Conservation (phyloP, 2,329 filamentous ascomycete species). For the Talaromyces sp. region DNA sequence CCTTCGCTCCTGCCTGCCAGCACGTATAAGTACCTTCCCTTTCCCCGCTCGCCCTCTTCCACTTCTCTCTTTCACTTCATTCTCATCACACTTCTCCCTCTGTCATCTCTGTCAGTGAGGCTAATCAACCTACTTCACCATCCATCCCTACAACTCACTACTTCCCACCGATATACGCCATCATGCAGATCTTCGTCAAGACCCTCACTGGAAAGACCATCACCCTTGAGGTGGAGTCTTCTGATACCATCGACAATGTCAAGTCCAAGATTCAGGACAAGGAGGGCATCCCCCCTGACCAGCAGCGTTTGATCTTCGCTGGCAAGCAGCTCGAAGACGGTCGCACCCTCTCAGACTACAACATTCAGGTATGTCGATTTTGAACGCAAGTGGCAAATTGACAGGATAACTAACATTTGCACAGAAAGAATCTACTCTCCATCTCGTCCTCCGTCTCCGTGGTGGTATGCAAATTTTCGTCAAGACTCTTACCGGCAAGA, state of each 20-base stretch:
- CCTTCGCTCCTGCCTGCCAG: slow-evolving; percentile 28
- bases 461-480: slow-evolving; percentile 66
- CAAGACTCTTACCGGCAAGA: slow-evolving; percentile 95
- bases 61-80: neutral
- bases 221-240: slow-evolving; percentile 50
- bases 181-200: slow-evolving; percentile 98
- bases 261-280: slow-evolving; percentile 61
- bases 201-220: slow-evolving; percentile 66
- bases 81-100: neutral
- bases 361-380: slow-evolving; percentile 39
- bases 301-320: slow-evolving; percentile 58
- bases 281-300: slow-evolving; percentile 58
- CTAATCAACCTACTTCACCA: neutral
- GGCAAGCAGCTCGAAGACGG: slow-evolving; percentile 59
- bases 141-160: slow-evolving; percentile 13
- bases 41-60: slow-evolving; percentile 22
- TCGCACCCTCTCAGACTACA: slow-evolving; percentile 55
- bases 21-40: slow-evolving; percentile 26
- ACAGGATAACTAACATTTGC: neutral
- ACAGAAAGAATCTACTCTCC: slow-evolving; percentile 63
- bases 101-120: neutral
- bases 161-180: slow-evolving; percentile 4
- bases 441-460: slow-evolving; percentile 71
- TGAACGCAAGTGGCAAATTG: neutral
- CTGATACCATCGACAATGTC: slow-evolving; percentile 52